phyloP scores from a whole-genome alignment of 805 yeast genomes.

The Candida boidinii region DNA sequence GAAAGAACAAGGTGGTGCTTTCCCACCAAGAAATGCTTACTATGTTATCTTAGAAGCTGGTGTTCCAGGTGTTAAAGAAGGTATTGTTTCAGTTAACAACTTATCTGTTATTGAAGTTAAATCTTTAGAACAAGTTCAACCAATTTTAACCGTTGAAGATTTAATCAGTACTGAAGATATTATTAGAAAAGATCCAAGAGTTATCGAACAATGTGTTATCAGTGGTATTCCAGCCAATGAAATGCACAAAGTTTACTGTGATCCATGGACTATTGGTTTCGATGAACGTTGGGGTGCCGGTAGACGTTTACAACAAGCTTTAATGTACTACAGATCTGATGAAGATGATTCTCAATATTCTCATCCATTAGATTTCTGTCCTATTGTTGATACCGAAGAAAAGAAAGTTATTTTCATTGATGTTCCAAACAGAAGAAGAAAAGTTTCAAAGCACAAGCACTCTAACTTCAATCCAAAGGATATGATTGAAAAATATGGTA shows the following conservation, averaged over 20 bases:
- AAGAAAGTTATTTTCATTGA: slow-evolving; percentile 65
- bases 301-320: slow-evolving; percentile 70
- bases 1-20: slow-evolving; percentile 52
- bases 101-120: slow-evolving; percentile 38
- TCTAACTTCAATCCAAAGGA: slow-evolving; percentile 64
- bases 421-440: slow-evolving; percentile 67
- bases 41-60: slow-evolving; percentile 54
- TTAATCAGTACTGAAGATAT: slow-evolving; percentile 53
- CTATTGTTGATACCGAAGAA: slow-evolving; percentile 69
- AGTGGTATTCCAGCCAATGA: slow-evolving; percentile 60
- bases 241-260: slow-evolving; percentile 54
- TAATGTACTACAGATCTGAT: slow-evolving; percentile 66
- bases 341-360: slow-evolving; percentile 66
- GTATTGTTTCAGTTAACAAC: slow-evolving; percentile 51
- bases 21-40: slow-evolving; percentile 63
- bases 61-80: slow-evolving; percentile 59
- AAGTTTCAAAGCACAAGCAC: slow-evolving; percentile 59
- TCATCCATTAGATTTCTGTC: slow-evolving; percentile 75
- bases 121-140: slow-evolving; percentile 55
- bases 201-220: slow-evolving; percentile 62
- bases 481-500: slow-evolving; percentile 51
- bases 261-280: slow-evolving; percentile 60
- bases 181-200: slow-evolving; percentile 62
- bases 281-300: slow-evolving; percentile 70
- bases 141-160: slow-evolving; percentile 66